Base-by-base conservation (phyloP, 2,329 filamentous ascomycete genomes). In the Fusarium tricinctum region DNA sequence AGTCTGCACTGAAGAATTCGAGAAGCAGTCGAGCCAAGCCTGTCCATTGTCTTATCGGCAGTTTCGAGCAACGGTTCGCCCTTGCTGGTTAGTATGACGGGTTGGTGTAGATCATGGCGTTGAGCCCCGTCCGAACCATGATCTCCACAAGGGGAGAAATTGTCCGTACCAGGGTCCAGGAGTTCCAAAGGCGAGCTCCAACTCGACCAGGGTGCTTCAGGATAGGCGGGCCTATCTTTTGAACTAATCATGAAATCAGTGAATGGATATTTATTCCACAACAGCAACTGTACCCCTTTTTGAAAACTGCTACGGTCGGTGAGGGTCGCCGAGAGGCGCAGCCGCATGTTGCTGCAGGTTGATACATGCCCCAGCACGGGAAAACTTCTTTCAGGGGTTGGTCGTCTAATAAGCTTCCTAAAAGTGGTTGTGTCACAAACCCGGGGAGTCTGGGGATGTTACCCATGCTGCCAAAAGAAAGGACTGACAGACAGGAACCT, bases 91-190 rank as follows among this genome's bases (percentile, higher is more conserved):
- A 69, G 72, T 65, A 66, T 72, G 59, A 66, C 68, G 71, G 73
- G 69, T 71, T 69, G 42, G 46, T 59, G 73, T 71, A 74, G 73
- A 74, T 74, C 73, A 74, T 74, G 71, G 72, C 73, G 71, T 70
- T 71, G 71, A 70, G 71, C 72, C 72, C 73, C 69, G 71, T 74
- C 72, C 73, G 73, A 74, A 74, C 73, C 70, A 73, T 73, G 73
- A 74, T 74, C 73, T 74, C 73, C 72, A 73, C 72, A 74, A 73
- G 72, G 72, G 71, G 71, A 70, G 68, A 68, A 70, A 73, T 71
- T 74, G 58, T 72, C 71, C 71, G 72, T 63, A 60, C 72, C 46
- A 68, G 70, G 69, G 66, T 66, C 65, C 52, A 68, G 50, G 39
- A 69, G 45, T 30, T 58, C 58, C 62, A 61, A 68, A 47, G 39